A percentile compares a stretch with the other conserved stretches of the same genome.
Evolutionary conservation across 306 rosid genomes (phyloP).

Genomic region (Clitoria ternatea): DNA sequence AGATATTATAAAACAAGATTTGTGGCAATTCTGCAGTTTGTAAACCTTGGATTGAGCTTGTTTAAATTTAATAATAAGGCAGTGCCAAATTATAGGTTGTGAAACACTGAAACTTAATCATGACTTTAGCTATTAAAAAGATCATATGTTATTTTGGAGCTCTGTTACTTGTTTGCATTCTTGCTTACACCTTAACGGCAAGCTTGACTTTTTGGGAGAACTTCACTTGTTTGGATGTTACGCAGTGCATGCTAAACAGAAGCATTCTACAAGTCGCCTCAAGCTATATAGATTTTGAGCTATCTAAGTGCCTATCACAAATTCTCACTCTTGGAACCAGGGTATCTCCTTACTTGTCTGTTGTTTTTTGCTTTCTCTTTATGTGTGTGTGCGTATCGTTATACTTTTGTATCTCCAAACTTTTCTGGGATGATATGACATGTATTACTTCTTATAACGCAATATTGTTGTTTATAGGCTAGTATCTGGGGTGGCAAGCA

Average conservation of each 20-base stretch:
- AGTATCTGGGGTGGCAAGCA: conserved; percentile 82
- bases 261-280: conserved; percentile 52
- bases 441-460: conserved; percentile 1
- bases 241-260: conserved; percentile 76
- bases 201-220: conserved; percentile 85
- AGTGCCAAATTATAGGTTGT: not conserved
- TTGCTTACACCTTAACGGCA: conserved; percentile 54
- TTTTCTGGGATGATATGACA: not conserved
- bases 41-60: not conserved
- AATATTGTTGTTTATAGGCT: conserved; percentile 42
- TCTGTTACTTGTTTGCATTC: conserved; percentile 18
- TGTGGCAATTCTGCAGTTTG: not conserved
- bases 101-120: not conserved
- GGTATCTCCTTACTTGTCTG: conserved; percentile 37
- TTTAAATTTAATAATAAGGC: not conserved
- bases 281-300: conserved; percentile 43
- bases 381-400: not conserved
- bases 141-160: not conserved
- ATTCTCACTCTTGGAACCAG: conserved; percentile 65
- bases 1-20: conserved; percentile 8
- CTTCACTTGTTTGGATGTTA: conserved; percentile 81
- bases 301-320: conserved; percentile 42
- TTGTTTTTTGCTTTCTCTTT: not conserved
- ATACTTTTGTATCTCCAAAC: not conserved
- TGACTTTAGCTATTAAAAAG: conserved; percentile 8